These are phyloP conservation scores for Chenopodium berlandieri DNA, from an alignment of 148 eudicot species.

Conservation along the genomic window DNA sequence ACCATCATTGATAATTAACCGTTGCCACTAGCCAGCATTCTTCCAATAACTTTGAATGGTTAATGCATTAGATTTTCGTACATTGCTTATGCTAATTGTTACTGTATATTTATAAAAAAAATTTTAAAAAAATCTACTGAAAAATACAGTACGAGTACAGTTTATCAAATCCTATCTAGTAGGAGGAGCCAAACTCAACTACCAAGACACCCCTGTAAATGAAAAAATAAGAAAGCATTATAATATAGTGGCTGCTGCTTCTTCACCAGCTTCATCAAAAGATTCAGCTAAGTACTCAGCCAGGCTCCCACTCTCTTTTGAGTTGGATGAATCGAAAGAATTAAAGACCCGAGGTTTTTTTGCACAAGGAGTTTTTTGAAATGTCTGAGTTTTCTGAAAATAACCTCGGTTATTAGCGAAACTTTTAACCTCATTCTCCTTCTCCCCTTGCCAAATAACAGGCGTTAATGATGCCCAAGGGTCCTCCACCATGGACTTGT, in stretches of 20 bases:
- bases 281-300: conserved; percentile 63
- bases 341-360: conserved; percentile 45
- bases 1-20: too few relatives aligned
- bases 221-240: not conserved
- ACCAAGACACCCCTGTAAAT: too few relatives aligned
- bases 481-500: conserved; percentile 67
- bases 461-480: conserved; percentile 61
- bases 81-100: too few relatives aligned
- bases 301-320: conserved; percentile 47
- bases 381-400: conserved; percentile 22
- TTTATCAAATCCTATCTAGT: too few relatives aligned
- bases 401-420: conserved; percentile 10
- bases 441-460: conserved; percentile 52
- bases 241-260: conserved; percentile 26
- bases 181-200: not conserved
- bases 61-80: too few relatives aligned
- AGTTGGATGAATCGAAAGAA: conserved; percentile 17
- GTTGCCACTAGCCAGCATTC: too few relatives aligned
- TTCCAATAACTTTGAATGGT: too few relatives aligned
- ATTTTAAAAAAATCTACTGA: too few relatives aligned
- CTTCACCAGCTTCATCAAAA: conserved; percentile 42
- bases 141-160: too few relatives aligned
- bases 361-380: conserved; percentile 21
- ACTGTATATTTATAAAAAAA: too few relatives aligned
- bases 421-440: conserved; percentile 10